These are phyloP conservation scores for Fomitiporia mediterranea DNA, from an alignment of 1,284 basidiomycete genomes.

Conservation along the genomic window DNA sequence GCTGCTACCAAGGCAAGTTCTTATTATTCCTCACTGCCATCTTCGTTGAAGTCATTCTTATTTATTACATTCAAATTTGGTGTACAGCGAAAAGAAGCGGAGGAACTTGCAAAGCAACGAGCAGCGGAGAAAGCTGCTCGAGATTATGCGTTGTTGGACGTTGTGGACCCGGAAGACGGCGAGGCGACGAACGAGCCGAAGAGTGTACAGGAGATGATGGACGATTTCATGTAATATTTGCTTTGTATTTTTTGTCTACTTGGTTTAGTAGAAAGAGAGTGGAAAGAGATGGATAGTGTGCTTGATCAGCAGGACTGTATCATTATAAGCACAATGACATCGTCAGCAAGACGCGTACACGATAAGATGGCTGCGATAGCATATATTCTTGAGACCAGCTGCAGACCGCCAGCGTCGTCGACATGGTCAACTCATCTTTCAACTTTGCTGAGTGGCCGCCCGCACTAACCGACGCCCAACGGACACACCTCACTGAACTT, in stretches of 20 bases:
- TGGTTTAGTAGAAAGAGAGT: too few relatives aligned
- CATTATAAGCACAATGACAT: too few relatives aligned
- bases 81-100: slow-evolving; percentile 66
- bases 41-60: not conserved
- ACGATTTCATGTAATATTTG: slow-evolving; percentile 25
- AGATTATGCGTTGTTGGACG: slow-evolving; percentile 66
- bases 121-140: slow-evolving; percentile 74
- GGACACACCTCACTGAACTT: slow-evolving; percentile 44
- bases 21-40: not conserved
- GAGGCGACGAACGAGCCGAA: slow-evolving; percentile 36
- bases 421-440: slow-evolving; percentile 1
- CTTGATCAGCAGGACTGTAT: not conserved
- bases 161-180: slow-evolving; percentile 48
- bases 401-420: not conserved
- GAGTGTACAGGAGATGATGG: slow-evolving; percentile 21
- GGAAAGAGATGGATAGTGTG: too few relatives aligned
- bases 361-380: not conserved
- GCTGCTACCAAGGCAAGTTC: slow-evolving; percentile 55
- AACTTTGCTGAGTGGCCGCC: slow-evolving; percentile 16
- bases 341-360: not conserved
- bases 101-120: slow-evolving; percentile 57
- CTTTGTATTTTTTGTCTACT: too few relatives aligned
- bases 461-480: slow-evolving; percentile 4
- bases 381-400: too few relatives aligned
- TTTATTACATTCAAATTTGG: slow-evolving; percentile 1